A percentile compares a stretch with the other conserved stretches of the same genome.
These are phyloP conservation scores for Lithohypha guttulata DNA, from an alignment of 2,329 filamentous ascomycete genomes.

Conservation along the genomic window DNA sequence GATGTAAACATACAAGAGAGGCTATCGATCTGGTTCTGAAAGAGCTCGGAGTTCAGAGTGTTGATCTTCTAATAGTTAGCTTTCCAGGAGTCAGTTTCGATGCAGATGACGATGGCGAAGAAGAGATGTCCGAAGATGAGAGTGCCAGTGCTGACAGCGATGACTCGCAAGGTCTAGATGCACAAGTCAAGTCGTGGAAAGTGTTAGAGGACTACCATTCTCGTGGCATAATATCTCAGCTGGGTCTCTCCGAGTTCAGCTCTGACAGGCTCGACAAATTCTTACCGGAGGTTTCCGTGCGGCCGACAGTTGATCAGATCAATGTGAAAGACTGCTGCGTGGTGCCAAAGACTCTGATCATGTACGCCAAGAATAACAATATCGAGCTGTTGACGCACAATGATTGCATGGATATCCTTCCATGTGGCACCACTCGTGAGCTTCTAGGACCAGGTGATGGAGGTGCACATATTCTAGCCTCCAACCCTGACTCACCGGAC, in stretches of 20 bases:
- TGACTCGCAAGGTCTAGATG: conserved; percentile 45
- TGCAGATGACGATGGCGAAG: conserved; percentile 75
- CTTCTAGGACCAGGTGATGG: conserved; percentile 61
- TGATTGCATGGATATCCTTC: conserved; percentile 85
- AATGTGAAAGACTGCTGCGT: conserved; percentile 94
- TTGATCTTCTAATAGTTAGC: conserved; percentile 84
- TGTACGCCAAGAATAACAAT: conserved; percentile 68
- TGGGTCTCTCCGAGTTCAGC: conserved; percentile 88
- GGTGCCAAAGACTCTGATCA: conserved; percentile 75
- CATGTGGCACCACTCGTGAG: conserved; percentile 72
- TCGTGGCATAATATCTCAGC: conserved; percentile 58
- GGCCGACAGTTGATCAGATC: conserved; percentile 85
- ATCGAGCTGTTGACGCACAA: conserved; percentile 90
- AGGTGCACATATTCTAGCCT: conserved; percentile 66
- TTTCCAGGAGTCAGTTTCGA: conserved; percentile 93
- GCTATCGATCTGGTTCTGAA: conserved; percentile 70
- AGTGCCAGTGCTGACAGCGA: conserved; percentile 27
- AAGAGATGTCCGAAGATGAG: conserved; percentile 37
- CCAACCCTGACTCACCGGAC: conserved; percentile 34
- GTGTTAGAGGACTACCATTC: conserved; percentile 62
- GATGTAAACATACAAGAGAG: conserved; percentile 61
- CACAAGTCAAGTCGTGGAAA: conserved; percentile 56
- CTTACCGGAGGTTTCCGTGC: conserved; percentile 57
- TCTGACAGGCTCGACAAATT: conserved; percentile 71
- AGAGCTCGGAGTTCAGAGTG: conserved; percentile 61